Conservation (phyloP, 2,329 filamentous ascomycete species). For the Byssothecium circinans region DNA sequence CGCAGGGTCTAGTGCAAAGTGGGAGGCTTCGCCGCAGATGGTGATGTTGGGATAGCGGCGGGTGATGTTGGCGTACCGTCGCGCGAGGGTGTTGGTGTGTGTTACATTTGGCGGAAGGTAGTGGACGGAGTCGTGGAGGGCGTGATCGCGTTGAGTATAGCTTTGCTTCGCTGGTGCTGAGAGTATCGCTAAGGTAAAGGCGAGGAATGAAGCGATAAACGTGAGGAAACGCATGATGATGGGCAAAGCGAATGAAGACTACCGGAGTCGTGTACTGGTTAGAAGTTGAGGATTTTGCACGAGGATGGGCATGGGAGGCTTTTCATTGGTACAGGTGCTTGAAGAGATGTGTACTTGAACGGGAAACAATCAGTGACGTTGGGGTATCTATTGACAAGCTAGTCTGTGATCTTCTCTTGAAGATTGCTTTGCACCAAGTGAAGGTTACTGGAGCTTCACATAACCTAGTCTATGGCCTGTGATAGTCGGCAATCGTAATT, state of each 20-base stretch:
- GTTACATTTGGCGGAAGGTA: not conserved
- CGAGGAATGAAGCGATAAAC: not conserved
- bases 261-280: not conserved
- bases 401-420: too few relatives aligned
- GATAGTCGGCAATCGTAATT: too few relatives aligned
- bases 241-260: not conserved
- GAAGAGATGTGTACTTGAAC: too few relatives aligned
- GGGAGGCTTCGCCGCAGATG: not conserved
- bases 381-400: too few relatives aligned
- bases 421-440: too few relatives aligned
- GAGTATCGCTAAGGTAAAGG: not conserved
- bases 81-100: not conserved
- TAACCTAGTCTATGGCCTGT: too few relatives aligned
- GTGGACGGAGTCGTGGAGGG: not conserved
- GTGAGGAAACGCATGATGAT: not conserved
- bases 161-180: not conserved
- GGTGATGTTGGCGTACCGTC: not conserved
- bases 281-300: not conserved
- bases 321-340: too few relatives aligned
- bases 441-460: too few relatives aligned
- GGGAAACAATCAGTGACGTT: too few relatives aligned
- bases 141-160: not conserved
- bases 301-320: not conserved
- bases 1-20: not conserved
- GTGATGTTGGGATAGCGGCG: not conserved